Evolutionary conservation across 352 stramenopile species (phyloP).

Genomic region (Phytophthora pini): DNA sequence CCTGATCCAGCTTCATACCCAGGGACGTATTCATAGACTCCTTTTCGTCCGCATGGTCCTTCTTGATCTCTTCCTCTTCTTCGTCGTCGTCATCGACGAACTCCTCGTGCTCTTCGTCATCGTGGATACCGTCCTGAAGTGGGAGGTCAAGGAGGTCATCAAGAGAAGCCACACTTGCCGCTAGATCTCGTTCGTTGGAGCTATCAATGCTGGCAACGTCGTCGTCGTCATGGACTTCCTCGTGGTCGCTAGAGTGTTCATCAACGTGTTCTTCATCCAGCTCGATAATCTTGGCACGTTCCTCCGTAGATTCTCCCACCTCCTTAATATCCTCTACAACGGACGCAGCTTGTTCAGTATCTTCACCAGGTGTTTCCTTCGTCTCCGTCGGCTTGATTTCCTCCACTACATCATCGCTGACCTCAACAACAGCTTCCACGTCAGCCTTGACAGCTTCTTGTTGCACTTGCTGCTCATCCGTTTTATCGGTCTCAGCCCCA

Average conservation of each 20-base stretch:
- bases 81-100: constrained; percentile 32
- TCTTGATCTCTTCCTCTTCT: constrained; percentile 14
- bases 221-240: constrained; percentile 17
- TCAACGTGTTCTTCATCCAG: constrained; percentile 18
- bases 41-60: constrained; percentile 10
- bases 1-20: constrained; percentile 28
- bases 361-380: constrained; percentile 14
- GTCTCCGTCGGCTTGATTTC: constrained; percentile 6
- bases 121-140: constrained; percentile 20
- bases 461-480: constrained; percentile 17
- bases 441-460: constrained; percentile 5
- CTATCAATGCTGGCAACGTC: constrained; percentile 28
- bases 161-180: constrained; percentile 36
- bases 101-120: constrained; percentile 35
- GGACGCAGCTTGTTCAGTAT: background rate
- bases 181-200: constrained; percentile 36
- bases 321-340: constrained; percentile 6
- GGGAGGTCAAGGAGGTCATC: constrained; percentile 41
- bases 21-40: constrained; percentile 28
- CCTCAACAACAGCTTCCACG: constrained; percentile 1
- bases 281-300: constrained; percentile 3
- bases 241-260: background rate
- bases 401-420: constrained; percentile 11
- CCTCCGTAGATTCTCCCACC: background rate
- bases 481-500: constrained; percentile 21